These are phyloP conservation scores for Phlebiopsis gigantea DNA, from an alignment of 768 basidiomycete genomes.

Conservation along the genomic window DNA sequence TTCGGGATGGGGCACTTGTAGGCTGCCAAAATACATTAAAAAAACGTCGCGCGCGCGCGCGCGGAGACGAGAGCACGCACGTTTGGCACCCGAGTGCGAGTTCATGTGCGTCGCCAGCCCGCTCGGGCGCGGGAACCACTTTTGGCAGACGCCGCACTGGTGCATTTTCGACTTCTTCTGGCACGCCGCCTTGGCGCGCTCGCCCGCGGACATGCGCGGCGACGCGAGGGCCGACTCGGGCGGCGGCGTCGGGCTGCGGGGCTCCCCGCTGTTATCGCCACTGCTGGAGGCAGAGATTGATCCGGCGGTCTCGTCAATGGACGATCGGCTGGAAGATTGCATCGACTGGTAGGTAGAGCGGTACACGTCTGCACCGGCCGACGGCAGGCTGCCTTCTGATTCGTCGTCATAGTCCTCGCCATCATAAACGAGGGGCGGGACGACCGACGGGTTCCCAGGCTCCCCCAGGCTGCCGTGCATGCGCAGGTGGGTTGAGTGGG, in stretches of 20 bases:
- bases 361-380: conserved; percentile 21
- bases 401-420: conserved; percentile 26
- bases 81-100: conserved; percentile 44
- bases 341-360: conserved; percentile 16
- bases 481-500: conserved; percentile 16
- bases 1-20: conserved; percentile 50
- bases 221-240: conserved; percentile 11
- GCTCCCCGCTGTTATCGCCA: conserved; percentile 2
- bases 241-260: conserved; percentile 14
- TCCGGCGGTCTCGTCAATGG: conserved; percentile 7
- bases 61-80: conserved; percentile 28
- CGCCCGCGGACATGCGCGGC: conserved; percentile 9
- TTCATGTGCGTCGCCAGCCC: conserved; percentile 51
- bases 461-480: conserved; percentile 18
- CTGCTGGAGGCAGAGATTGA: conserved; percentile 8
- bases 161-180: conserved; percentile 46
- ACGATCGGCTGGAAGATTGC: conserved; percentile 9
- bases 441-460: conserved; percentile 24
- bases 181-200: conserved; percentile 11
- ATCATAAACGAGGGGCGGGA: conserved; percentile 25
- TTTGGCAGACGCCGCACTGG: conserved; percentile 38
- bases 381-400: conserved; percentile 24
- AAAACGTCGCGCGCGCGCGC: too few relatives aligned
- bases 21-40: conserved; percentile 18
- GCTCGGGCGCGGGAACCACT: conserved; percentile 45